Percentiles rank a stretch among this genome's conserved stretches.
These are phyloP conservation scores for Neopestalotiopsis clavispora DNA, from an alignment of 2,329 filamentous ascomycete species.

Conservation along the genomic window DNA sequence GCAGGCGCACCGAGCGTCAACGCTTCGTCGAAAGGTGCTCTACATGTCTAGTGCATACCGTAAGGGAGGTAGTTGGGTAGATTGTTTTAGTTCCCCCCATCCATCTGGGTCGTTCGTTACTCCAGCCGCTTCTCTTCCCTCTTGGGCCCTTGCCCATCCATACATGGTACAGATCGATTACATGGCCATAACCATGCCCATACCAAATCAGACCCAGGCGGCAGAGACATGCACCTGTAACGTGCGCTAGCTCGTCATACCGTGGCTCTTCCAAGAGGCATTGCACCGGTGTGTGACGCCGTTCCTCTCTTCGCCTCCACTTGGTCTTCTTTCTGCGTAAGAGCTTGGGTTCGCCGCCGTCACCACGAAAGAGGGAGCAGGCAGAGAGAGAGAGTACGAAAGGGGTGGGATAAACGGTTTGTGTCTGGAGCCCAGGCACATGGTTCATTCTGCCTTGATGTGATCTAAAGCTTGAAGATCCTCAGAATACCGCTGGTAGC, in stretches of 20 bases:
- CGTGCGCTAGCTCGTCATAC: constrained; percentile 19
- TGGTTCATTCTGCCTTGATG: background rate
- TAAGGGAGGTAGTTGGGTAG: background rate
- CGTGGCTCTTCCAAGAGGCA: constrained; percentile 10
- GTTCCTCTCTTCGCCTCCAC: constrained; percentile 11
- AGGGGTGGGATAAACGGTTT: background rate
- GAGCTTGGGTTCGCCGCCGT: background rate
- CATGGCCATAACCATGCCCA: background rate
- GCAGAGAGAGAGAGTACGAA: background rate
- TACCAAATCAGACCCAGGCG: constrained; percentile 4
- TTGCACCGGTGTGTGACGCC: constrained; percentile 15
- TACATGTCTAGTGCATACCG: background rate
- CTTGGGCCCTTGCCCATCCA: background rate
- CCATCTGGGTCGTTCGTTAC: background rate
- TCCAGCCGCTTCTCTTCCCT: background rate
- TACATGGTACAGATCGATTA: background rate
- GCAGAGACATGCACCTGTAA: constrained; percentile 21
- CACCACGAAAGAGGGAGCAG: background rate
- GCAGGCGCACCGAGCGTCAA: constrained; percentile 10
- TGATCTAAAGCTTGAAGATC: background rate
- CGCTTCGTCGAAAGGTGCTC: constrained; percentile 10
- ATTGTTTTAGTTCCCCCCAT: background rate
- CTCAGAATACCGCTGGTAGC: background rate
- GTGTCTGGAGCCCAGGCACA: background rate
- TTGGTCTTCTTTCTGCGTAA: constrained; percentile 3